A percentile compares a stretch with the other conserved stretches of the same genome.
These are phyloP conservation scores for Cercophora newfieldiana DNA, from an alignment of 495 filamentous ascomycete genomes.

Conservation along the genomic window DNA sequence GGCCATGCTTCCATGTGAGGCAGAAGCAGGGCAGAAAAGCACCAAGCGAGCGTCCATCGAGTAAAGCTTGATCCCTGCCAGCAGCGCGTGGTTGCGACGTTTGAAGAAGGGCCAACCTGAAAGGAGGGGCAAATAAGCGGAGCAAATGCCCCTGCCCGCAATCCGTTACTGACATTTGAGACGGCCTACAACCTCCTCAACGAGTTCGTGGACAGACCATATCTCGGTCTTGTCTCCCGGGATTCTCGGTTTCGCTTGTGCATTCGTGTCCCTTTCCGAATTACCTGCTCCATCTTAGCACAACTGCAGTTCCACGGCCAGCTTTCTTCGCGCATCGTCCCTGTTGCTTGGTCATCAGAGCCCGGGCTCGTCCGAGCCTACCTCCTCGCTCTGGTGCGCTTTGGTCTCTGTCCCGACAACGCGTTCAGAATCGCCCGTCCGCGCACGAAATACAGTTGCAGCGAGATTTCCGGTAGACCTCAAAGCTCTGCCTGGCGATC, in stretches of 20 bases:
- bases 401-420: not conserved
- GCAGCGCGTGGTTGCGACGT: not conserved
- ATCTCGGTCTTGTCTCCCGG: not conserved
- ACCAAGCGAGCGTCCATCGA: not conserved
- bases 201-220: not conserved
- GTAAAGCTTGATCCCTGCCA: not conserved
- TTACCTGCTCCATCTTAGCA: not conserved
- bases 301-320: not conserved
- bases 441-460: not conserved
- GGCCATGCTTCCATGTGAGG: not conserved
- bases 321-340: not conserved
- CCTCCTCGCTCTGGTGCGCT: not conserved
- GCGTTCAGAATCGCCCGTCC: not conserved
- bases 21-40: not conserved
- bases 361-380: not conserved
- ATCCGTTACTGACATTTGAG: not conserved
- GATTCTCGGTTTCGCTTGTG: not conserved
- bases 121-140: slow-evolving; percentile 17
- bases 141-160: slow-evolving; percentile 20
- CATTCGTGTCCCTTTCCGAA: not conserved
- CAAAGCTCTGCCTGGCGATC: not conserved
- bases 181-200: not conserved
- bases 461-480: not conserved
- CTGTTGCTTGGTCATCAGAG: not conserved
- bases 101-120: not conserved